Base-by-base conservation (phyloP, 306 rosid species). In the Cyclanthera cordifolia region DNA sequence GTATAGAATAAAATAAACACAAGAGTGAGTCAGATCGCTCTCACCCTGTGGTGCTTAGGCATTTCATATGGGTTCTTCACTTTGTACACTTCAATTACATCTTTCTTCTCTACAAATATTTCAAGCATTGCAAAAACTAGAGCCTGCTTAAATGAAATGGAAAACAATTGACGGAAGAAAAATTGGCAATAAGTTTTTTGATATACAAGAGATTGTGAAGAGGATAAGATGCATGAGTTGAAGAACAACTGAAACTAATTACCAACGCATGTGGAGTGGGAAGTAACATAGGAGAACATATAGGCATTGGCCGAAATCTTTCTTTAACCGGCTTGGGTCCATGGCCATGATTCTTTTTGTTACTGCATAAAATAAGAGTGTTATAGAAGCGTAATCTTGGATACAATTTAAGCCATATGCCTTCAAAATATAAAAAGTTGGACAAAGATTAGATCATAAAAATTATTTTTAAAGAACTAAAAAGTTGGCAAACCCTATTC, bases 231-330 rank as follows among this genome's bases (percentile, higher is more conserved):
- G 53, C 61, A 74, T 9, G 39, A 5, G 70, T 39, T 46, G 74
- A 34, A 34, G 41, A 70, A 72, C 58, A 74, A 34, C 71, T 17
- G 73, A 61, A 17, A 34, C 63, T 76, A 27, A 70, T 67, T 85
- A 93, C 99, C 96, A 93, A 72, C 45, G 99, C 99, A 86, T 93
- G 99, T 37, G 99, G 88, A 53, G 94, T 82, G 48, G 99, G 99
- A 78, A 93, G 90, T 48, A 93, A 79, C 77, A 86, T 80, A 74
- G 99, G 95, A 78, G 90, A 86, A 73, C 96, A 90, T 78, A 93
- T 74, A 72, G 99, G 99, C 95, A 93, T 82, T 56, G 99, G 86
- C 73, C 96, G 84, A 79, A 87, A 93, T 76, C 95, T 88, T 67
- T 93, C 96, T 75, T 81, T 89, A 45, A 72, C 79, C 54, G 75